These are phyloP conservation scores for Lactuca saligna DNA, from an alignment of 129 eudicot genomes.

Conservation along the genomic window DNA sequence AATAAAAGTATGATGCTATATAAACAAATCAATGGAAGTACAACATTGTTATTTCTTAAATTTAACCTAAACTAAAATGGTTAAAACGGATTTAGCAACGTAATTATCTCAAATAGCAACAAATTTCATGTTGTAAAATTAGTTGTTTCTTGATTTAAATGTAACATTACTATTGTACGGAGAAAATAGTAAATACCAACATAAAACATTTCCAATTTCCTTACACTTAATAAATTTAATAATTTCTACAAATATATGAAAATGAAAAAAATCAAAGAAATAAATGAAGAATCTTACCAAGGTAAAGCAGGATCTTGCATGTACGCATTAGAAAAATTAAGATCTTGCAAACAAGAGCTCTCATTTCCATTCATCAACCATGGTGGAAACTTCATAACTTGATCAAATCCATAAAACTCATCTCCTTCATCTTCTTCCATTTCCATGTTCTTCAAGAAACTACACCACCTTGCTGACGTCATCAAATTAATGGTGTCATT, in stretches of 20 bases:
- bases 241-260: background rate
- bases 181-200: conserved; percentile 28
- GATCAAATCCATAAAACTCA: conserved; percentile 40
- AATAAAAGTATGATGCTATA: too few relatives aligned
- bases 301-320: conserved; percentile 66
- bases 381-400: conserved; percentile 57
- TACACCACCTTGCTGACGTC: conserved; percentile 81
- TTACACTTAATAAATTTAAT: background rate
- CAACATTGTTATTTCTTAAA: background rate
- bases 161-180: conserved; percentile 7
- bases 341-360: conserved; percentile 38
- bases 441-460: conserved; percentile 46
- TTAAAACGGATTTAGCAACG: too few relatives aligned
- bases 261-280: conserved; percentile 7
- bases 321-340: conserved; percentile 40
- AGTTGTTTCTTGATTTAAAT: conserved; percentile 2
- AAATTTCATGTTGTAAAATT: background rate
- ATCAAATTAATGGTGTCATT: conserved; percentile 68
- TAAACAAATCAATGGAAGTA: too few relatives aligned
- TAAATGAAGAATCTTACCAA: conserved; percentile 48
- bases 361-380: conserved; percentile 62
- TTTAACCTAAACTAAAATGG: too few relatives aligned
- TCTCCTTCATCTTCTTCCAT: conserved; percentile 31
- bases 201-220: conserved; percentile 38
- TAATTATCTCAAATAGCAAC: background rate